Base-by-base conservation (phyloP, 2,329 filamentous ascomycete genomes). In the Shiraia sp. region DNA sequence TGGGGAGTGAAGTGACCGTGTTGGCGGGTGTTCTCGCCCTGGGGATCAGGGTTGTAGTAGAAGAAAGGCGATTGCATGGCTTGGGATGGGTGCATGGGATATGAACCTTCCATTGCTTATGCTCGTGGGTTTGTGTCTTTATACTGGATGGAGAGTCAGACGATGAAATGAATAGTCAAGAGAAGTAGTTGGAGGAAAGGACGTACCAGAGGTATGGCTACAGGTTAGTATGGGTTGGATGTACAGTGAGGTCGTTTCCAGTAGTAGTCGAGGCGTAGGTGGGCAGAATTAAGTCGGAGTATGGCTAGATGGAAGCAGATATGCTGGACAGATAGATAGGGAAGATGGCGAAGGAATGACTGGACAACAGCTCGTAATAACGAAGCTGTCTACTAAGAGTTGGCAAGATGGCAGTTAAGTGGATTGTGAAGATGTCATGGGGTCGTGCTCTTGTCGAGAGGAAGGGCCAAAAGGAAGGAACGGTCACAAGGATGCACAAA, bases 41-140 rank as follows among this genome's bases (percentile, higher is more conserved):
- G 84, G 52, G 85, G 79, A 58, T 93, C 88, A 54, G 87, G 83
- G 56, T 83, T 86, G 77, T 92, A 95, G 79, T 91, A 93, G 80
- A 88, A 91, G 78, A 90, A 95, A 45, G 87, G 77, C 54, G 85
- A 81, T 73, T 88, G 86, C 78, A 88, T 82, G 61, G 79, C 70
- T 70, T 74, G 71, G 56, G 73, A 52, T 44, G 72, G 66, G 64
- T 73, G 72, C 61, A 76, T 72, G 51, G 72, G 66, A 61, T 79
- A 79, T 79, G 82, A 61, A 72, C 80, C 71, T 64, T 88, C 86
- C 86, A 90, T 90, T 75, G 73, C 47, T 46, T 44, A 47, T 60
- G 50, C n/a, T n/a, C n/a, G n/a, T 51, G 47, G 42, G 58, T 49
- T 51, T 52, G 51, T 49, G n/a, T n/a, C n/a, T n/a, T n/a, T n/a